Base-by-base conservation (phyloP, 1,284 basidiomycete genomes). In the Exobasidium cylindrosporum region DNA sequence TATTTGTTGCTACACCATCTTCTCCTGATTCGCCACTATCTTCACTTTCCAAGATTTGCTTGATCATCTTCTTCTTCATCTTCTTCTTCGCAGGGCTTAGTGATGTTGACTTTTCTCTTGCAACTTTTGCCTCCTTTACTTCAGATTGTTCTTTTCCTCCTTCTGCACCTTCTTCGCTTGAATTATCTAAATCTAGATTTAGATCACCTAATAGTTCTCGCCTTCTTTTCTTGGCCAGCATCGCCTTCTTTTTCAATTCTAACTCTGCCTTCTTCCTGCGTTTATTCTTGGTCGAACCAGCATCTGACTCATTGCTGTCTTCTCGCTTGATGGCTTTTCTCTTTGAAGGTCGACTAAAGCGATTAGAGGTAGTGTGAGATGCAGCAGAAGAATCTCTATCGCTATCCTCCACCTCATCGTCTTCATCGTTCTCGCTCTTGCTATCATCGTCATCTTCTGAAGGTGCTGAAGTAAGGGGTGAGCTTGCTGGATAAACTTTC, bases 21-120 rank as follows among this genome's bases (percentile, higher is more conserved):
- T 11, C 55, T 45, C 57, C 55, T 23, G 13, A 14, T 50, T 50
- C 54, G 43, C 29, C 31, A 52, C 47, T 61, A 14, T 65, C 59
- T 14, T 54, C 49, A 30, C 30, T 45, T 53, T 45, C 47, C 35
- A 53, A 35, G 31, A 47, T 57, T n/a, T 47, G 60, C 13, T 49
- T 56, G 6, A 23, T 23, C 53, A 63, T 67, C 61, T 64, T 65
- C 13, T 47, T 60, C 53, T 26, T 17, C 50, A 26, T 54, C 32
- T 54, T 46, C 60, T 21, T 64, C 58, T 14, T 58, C 45, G 26
- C 29, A 32, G 45, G 58, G 54, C 54, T 21, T 28, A 52, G 11
- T 49, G 58, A 5, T 14, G 24, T 32, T 31, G 47, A 7, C 21
- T 50, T 24, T 13, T 23, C 43, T 44, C n/a, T 23, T 44, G n/a